phyloP scores from a whole-genome alignment of 129 eudicot genomes.

The Calendula officinalis region DNA sequence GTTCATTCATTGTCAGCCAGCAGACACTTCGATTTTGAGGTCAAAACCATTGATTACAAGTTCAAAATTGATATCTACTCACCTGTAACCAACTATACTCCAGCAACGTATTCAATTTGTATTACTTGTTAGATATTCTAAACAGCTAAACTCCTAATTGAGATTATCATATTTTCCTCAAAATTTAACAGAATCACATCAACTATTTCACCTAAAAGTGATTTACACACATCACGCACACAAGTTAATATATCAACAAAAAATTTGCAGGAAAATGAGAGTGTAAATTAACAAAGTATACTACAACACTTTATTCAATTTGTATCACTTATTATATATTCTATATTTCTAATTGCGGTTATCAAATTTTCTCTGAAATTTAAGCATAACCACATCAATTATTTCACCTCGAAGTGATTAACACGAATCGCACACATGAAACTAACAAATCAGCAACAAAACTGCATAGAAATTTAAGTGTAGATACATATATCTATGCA shows the following conservation, averaged over 20 bases:
- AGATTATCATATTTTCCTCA: too few relatives aligned
- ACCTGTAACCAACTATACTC: not conserved
- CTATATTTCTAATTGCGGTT: not conserved
- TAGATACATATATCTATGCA: not conserved
- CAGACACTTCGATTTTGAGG: not conserved
- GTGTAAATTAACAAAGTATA: too few relatives aligned
- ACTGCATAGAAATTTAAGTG: not conserved
- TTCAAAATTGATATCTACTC: not conserved
- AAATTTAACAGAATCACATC: too few relatives aligned
- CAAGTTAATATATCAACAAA: too few relatives aligned
- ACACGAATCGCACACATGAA: not conserved
- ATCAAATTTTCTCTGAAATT: not conserved
- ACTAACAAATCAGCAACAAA: not conserved
- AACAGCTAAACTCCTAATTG: too few relatives aligned
- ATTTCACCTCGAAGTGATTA: not conserved
- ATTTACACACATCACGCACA: too few relatives aligned
- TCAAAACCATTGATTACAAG: conserved; percentile 3
- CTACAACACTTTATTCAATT: not conserved
- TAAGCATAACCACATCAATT: not conserved
- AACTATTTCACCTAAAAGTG: too few relatives aligned
- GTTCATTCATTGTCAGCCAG: not conserved
- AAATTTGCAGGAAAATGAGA: too few relatives aligned
- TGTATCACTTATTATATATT: not conserved
- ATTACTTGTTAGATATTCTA: not conserved
- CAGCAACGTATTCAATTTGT: not conserved